Conservation (phyloP, 441 rosid genomes). For the Corymbia citriodora region DNA sequence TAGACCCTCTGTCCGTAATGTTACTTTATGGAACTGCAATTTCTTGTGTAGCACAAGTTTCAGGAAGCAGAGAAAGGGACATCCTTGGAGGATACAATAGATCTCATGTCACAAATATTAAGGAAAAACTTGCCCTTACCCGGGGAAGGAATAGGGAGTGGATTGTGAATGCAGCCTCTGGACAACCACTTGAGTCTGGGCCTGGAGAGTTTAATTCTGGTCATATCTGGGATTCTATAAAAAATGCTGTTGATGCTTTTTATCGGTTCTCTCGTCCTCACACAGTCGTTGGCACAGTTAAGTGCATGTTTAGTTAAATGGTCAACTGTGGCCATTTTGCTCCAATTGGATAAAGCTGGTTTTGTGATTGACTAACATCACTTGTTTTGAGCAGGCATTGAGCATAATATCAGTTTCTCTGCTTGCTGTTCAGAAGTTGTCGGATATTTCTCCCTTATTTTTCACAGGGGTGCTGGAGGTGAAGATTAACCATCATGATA, state of each 20-base stretch:
- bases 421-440: constrained; percentile 71
- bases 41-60: constrained; percentile 25
- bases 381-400: constrained; percentile 45
- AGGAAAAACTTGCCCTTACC: constrained; percentile 14
- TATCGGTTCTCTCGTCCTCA: constrained; percentile 95
- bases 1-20: neutral
- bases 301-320: constrained; percentile 17
- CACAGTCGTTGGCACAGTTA: constrained; percentile 95
- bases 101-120: constrained; percentile 22
- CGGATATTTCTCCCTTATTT: constrained; percentile 75
- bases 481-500: neutral
- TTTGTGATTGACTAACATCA: neutral
- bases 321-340: neutral
- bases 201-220: constrained; percentile 35
- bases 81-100: constrained; percentile 10
- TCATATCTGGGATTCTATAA: constrained; percentile 22
- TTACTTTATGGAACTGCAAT: neutral
- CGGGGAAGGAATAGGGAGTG: constrained; percentile 24
- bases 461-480: constrained; percentile 83
- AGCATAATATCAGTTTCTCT: constrained; percentile 91
- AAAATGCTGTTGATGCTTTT: constrained; percentile 57
- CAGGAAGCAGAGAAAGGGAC: constrained; percentile 27
- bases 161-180: constrained; percentile 51
- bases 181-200: constrained; percentile 53
- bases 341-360: neutral